Base-by-base conservation (phyloP, 768 basidiomycete genomes). In the Leccinum imitatum region DNA sequence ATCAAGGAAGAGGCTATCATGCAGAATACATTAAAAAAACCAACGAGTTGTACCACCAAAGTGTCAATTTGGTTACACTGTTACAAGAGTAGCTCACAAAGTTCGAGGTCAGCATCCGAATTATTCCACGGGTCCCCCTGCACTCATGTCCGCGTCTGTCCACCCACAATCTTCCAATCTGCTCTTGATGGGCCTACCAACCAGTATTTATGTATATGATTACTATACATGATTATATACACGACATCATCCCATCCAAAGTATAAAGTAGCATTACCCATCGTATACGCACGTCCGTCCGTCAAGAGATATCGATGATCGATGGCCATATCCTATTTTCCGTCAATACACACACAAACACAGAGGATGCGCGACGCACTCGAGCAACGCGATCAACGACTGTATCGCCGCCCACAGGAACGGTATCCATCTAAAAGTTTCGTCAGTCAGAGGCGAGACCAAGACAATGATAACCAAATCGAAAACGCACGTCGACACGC, bases 341-440 rank as follows among this genome's bases (percentile, higher is more conserved):
- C 35, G 25, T 67, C 23, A 61, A 57, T 23, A 35, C 19, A 6
- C 13, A 21, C 6, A 21, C 6, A 39, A 23, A 17, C 10, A 30
- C 51, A 47, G 14, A 39, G 30, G 19, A 44, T 41, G 6, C 46
- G 5, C 14, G 41, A 53, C 63, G 1, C 51, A 80, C 79, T 74
- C 78, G 30, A 80, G 72, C 56, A 80, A 65, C 14, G 74, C 73
- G 15, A 80, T 64, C 6, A 78, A 67, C n/a, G 73, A 71, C 57
- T 78, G 77, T 48, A 81, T 72, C 54, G 77, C 67, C 3, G 75
- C 80, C 61, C 77, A 75, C 15, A 79, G 56, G 53, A 79, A 79
- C 11, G 80, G 79, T 23, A 80, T 66, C 80, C 79, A 79, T 27
- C 56, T 61, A 21, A 17, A 1, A 6, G 6, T 5, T 4, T 30